A percentile compares a stretch with the other conserved stretches of the same genome.
Conservation (phyloP, 805 yeast genomes). For the Yamadazyma nakazawae region DNA sequence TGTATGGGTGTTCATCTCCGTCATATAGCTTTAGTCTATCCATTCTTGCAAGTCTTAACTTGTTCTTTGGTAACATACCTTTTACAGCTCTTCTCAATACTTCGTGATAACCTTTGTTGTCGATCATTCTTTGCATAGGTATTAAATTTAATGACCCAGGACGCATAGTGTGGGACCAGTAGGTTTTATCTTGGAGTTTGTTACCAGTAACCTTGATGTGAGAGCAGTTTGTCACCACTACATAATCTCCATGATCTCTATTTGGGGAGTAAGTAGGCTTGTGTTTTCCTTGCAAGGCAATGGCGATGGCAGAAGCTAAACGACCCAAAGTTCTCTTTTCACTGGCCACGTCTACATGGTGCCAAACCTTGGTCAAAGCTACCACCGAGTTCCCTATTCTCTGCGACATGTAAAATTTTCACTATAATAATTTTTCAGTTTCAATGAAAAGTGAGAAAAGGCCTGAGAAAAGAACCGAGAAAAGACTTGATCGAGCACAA, state of each 20-base stretch:
- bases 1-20: constrained; percentile 85
- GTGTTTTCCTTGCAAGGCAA: constrained; percentile 92
- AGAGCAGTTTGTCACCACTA: constrained; percentile 91
- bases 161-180: constrained; percentile 84
- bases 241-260: constrained; percentile 92
- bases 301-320: constrained; percentile 84
- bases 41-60: constrained; percentile 71
- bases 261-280: constrained; percentile 78
- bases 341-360: constrained; percentile 84
- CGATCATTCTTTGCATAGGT: constrained; percentile 74
- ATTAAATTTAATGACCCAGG: constrained; percentile 87
- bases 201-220: constrained; percentile 80
- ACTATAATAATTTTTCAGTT: background rate
- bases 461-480: background rate
- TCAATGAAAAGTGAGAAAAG: background rate
- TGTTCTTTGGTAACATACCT: constrained; percentile 95
- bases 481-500: background rate
- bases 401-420: constrained; percentile 25
- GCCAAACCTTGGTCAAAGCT: constrained; percentile 89
- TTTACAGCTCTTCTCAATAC: constrained; percentile 82
- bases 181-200: constrained; percentile 73
- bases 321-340: constrained; percentile 90
- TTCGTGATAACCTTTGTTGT: constrained; percentile 85
- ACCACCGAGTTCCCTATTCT: constrained; percentile 51
- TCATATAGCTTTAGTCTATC: constrained; percentile 85